Percentiles rank a stretch among this genome's conserved stretches.
Evolutionary conservation across 768 basidiomycete species (phyloP).

Genomic region (Mycena sanguinolenta): DNA sequence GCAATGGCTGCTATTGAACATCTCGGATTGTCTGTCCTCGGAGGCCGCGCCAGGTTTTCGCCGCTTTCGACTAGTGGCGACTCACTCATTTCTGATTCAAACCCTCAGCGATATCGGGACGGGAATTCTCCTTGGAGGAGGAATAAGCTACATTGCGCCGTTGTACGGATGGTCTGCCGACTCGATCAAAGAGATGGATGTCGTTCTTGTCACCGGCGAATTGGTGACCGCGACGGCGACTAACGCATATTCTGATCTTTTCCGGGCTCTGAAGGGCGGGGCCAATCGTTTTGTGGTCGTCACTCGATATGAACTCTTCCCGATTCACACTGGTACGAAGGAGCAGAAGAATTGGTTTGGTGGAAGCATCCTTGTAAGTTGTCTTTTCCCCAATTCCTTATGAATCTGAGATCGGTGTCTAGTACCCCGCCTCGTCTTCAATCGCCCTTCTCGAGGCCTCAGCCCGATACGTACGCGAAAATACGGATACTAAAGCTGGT

Average conservation of each 20-base stretch:
- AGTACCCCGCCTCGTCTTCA: slow-evolving; percentile 46
- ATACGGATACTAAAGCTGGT: slow-evolving; percentile 55
- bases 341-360: slow-evolving; percentile 56
- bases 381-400: neutral
- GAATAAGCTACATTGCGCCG: slow-evolving; percentile 53
- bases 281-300: slow-evolving; percentile 61
- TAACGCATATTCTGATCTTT: slow-evolving; percentile 56
- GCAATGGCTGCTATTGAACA: slow-evolving; percentile 49
- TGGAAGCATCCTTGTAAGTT: slow-evolving; percentile 52
- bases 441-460: slow-evolving; percentile 51
- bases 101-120: slow-evolving; percentile 53
- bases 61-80: neutral
- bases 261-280: too few relatives aligned
- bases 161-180: slow-evolving; percentile 56
- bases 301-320: slow-evolving; percentile 55
- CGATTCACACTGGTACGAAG: slow-evolving; percentile 53
- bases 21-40: slow-evolving; percentile 55
- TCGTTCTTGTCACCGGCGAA: slow-evolving; percentile 56
- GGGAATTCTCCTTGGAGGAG: slow-evolving; percentile 59
- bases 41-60: slow-evolving; percentile 40
- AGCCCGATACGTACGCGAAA: slow-evolving; percentile 50
- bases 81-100: neutral
- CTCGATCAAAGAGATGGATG: slow-evolving; percentile 52
- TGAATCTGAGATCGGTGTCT: neutral
- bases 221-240: slow-evolving; percentile 55